These are phyloP conservation scores for Phallus indusiatus DNA, from an alignment of 768 basidiomycete genomes.

Conservation along the genomic window DNA sequence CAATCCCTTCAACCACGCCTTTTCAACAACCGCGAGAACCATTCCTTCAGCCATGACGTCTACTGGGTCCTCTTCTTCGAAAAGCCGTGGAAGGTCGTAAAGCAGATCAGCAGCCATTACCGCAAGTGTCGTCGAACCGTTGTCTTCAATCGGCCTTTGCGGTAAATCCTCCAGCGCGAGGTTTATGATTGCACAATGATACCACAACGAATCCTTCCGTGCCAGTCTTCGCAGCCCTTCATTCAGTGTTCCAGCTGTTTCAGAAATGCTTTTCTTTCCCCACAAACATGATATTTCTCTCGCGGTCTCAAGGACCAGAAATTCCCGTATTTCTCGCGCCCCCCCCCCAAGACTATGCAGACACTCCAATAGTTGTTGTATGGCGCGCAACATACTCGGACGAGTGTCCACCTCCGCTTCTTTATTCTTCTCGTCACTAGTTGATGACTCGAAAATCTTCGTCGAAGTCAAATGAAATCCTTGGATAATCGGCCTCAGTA, in stretches of 20 bases:
- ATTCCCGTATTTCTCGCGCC: conserved; percentile 12
- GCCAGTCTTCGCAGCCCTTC: conserved; percentile 31
- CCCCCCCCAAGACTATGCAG: conserved; percentile 8
- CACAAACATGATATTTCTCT: conserved; percentile 25
- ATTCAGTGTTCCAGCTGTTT: not conserved
- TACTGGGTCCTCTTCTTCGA: conserved; percentile 7
- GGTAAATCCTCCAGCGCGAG: conserved; percentile 11
- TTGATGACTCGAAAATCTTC: not conserved
- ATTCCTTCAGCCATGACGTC: conserved; percentile 19
- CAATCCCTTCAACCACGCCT: conserved; percentile 15
- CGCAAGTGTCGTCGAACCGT: not conserved
- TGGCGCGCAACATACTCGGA: conserved; percentile 14
- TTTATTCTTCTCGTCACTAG: not conserved
- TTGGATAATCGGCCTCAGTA: conserved; percentile 2
- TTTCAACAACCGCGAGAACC: conserved; percentile 20
- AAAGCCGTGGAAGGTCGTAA: not conserved
- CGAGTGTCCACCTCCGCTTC: conserved; percentile 13
- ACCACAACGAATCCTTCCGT: conserved; percentile 44
- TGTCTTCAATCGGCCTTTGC: not conserved
- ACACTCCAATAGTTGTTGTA: conserved; percentile 12
- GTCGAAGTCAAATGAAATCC: conserved; percentile 1
- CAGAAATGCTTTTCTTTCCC: not conserved
- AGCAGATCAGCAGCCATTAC: not conserved
- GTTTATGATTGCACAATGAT: conserved; percentile 38
- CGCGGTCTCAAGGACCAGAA: conserved; percentile 29